Conservation (phyloP, 2,329 filamentous ascomycete genomes). For the Albophoma yamanashiensis region DNA sequence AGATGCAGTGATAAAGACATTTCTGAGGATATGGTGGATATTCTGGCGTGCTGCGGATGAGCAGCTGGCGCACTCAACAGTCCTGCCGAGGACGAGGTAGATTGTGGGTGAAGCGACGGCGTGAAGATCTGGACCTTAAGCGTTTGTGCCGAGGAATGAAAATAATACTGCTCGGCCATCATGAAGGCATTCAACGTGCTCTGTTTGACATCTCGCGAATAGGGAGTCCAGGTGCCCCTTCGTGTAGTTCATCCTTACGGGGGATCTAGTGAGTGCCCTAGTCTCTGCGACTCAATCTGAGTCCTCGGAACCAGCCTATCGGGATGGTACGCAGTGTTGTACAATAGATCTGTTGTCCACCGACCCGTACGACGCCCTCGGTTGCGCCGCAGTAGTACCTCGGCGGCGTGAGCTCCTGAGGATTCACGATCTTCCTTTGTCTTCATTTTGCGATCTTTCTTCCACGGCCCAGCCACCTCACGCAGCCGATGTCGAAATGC, state of each 20-base stretch:
- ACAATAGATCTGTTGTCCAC: background rate
- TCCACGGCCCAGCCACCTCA: background rate
- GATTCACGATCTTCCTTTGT: background rate
- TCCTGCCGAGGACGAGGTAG: background rate
- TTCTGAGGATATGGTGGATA: background rate
- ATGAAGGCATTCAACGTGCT: background rate
- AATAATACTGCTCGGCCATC: background rate
- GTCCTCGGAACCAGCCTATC: background rate
- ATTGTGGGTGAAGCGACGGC: background rate
- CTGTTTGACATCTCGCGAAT: constrained; percentile 18
- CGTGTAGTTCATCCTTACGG: background rate
- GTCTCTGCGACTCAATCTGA: background rate
- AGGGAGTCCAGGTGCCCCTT: constrained; percentile 12
- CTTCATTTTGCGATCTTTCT: background rate
- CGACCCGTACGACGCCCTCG: background rate
- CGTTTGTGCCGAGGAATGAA: constrained; percentile 2
- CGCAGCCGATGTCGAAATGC: background rate
- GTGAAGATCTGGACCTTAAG: constrained; percentile 4
- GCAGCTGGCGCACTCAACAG: background rate
- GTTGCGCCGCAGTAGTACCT: background rate
- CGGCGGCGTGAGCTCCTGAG: background rate
- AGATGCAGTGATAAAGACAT: constrained; percentile 3
- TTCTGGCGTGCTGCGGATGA: background rate
- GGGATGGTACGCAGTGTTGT: background rate
- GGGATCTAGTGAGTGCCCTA: background rate